phyloP scores from a whole-genome alignment of 495 filamentous ascomycete species.

The Daldinia bambusicola region DNA sequence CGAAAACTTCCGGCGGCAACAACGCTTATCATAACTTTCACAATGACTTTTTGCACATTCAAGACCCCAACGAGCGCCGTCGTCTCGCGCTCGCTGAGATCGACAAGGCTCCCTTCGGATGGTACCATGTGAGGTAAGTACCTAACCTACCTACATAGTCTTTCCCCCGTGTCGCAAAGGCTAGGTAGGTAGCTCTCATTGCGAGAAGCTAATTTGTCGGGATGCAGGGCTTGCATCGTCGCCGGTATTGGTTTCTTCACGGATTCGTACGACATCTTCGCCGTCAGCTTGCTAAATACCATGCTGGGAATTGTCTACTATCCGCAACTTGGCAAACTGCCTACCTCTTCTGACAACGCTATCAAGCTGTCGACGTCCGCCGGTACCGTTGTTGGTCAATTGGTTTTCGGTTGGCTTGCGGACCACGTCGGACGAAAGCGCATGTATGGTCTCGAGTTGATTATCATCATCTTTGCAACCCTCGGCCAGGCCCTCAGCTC shows the following conservation, averaged over 20 bases:
- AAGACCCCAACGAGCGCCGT: slow-evolving; percentile 78
- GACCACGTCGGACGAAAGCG: slow-evolving; percentile 81
- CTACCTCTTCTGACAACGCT: slow-evolving; percentile 74
- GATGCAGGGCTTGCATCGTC: slow-evolving; percentile 71
- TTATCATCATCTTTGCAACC: slow-evolving; percentile 87
- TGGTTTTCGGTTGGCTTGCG: slow-evolving; percentile 82
- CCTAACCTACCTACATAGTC: too few relatives aligned
- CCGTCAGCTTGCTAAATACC: slow-evolving; percentile 69
- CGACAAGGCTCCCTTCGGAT: slow-evolving; percentile 82
- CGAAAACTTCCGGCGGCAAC: slow-evolving; percentile 69
- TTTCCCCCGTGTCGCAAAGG: not conserved
- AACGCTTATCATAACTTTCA: slow-evolving; percentile 75
- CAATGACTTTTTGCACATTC: slow-evolving; percentile 70
- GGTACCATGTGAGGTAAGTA: slow-evolving; percentile 69
- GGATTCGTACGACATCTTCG: slow-evolving; percentile 82
- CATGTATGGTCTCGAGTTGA: slow-evolving; percentile 90
- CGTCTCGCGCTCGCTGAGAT: slow-evolving; percentile 80
- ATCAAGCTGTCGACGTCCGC: slow-evolving; percentile 91
- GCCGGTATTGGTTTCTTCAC: slow-evolving; percentile 90
- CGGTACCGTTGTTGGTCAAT: slow-evolving; percentile 86
- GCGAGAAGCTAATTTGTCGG: slow-evolving; percentile 20
- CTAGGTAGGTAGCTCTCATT: not conserved
- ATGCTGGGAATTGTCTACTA: slow-evolving; percentile 84
- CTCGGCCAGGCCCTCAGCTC: slow-evolving; percentile 80
- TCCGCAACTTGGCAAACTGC: slow-evolving; percentile 64